Conservation (phyloP, 345 rosid genomes). For the Eucalyptus victrix region DNA sequence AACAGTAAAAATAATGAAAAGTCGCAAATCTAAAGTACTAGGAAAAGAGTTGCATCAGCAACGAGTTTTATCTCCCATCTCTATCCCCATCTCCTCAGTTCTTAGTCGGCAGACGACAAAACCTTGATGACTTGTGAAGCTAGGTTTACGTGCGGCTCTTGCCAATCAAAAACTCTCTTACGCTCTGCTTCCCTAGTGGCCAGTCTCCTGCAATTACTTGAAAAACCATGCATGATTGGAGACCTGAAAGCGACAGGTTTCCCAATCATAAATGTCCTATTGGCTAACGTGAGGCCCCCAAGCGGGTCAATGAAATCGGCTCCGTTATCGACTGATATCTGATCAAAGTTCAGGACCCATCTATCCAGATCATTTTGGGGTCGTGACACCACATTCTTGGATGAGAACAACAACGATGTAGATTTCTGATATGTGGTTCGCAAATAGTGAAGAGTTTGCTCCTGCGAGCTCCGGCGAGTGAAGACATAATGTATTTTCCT, state of each 20-base stretch:
- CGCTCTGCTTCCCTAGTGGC: background rate
- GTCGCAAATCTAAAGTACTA: background rate
- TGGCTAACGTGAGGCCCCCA: too few species aligned
- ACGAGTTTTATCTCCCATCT: background rate
- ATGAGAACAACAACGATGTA: background rate
- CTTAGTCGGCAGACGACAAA: background rate
- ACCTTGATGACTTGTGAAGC: background rate
- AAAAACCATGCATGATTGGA: background rate
- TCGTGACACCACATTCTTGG: background rate
- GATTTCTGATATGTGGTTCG: background rate
- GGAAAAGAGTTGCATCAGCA: background rate
- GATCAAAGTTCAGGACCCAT: background rate
- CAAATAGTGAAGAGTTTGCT: background rate
- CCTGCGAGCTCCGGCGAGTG: background rate
- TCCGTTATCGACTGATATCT: background rate
- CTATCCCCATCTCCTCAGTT: background rate
- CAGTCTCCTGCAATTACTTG: background rate
- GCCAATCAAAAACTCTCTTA: background rate
- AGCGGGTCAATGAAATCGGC: background rate
- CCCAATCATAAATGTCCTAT: background rate
- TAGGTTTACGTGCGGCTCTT: slow-evolving; percentile 10
- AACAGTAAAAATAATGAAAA: background rate
- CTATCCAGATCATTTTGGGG: slow-evolving; percentile 14
- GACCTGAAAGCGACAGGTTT: background rate
- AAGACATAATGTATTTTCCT: background rate